Evolutionary conservation across 2,329 filamentous ascomycete genomes (phyloP).

Genomic region (Cladophialophora chaetospira): DNA sequence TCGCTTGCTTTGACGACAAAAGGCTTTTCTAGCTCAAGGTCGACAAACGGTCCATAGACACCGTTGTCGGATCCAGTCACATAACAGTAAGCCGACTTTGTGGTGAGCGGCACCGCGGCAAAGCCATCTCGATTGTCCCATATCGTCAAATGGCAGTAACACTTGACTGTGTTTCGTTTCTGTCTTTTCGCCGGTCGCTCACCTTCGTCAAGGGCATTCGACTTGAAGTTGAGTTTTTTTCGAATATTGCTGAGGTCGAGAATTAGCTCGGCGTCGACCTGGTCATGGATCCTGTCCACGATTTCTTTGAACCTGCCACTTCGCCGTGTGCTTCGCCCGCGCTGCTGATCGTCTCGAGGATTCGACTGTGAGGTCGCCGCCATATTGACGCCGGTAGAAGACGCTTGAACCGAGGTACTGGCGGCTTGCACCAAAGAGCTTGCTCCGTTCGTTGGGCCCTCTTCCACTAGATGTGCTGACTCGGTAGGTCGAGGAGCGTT

Average conservation of each 20-base stretch:
- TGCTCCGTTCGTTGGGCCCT: background rate
- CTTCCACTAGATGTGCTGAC: background rate
- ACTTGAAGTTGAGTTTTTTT: slow-evolving; percentile 32
- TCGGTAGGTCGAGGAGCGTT: background rate
- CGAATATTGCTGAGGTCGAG: slow-evolving; percentile 29
- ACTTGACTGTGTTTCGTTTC: slow-evolving; percentile 24
- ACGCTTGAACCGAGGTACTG: background rate
- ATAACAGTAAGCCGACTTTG: slow-evolving; percentile 19
- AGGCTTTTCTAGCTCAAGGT: slow-evolving; percentile 28
- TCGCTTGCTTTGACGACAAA: slow-evolving; percentile 29
- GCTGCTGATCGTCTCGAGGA: background rate
- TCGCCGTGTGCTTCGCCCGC: slow-evolving; percentile 16
- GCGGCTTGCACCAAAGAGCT: background rate
- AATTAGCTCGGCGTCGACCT: slow-evolving; percentile 22
- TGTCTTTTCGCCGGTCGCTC: slow-evolving; percentile 23
- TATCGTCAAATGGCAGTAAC: slow-evolving; percentile 30
- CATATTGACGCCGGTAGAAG: slow-evolving; percentile 8
- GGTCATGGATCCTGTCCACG: slow-evolving; percentile 14
- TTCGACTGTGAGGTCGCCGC: background rate
- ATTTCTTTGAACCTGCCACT: slow-evolving; percentile 18
- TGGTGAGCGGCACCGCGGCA: slow-evolving; percentile 11
- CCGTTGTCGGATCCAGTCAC: slow-evolving; percentile 19
- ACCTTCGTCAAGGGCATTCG: slow-evolving; percentile 10
- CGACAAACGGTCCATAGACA: slow-evolving; percentile 24
- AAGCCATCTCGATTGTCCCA: slow-evolving; percentile 31